Conservation (phyloP, 2,329 filamentous ascomycete species). For the Keithomyces neogunnii region DNA sequence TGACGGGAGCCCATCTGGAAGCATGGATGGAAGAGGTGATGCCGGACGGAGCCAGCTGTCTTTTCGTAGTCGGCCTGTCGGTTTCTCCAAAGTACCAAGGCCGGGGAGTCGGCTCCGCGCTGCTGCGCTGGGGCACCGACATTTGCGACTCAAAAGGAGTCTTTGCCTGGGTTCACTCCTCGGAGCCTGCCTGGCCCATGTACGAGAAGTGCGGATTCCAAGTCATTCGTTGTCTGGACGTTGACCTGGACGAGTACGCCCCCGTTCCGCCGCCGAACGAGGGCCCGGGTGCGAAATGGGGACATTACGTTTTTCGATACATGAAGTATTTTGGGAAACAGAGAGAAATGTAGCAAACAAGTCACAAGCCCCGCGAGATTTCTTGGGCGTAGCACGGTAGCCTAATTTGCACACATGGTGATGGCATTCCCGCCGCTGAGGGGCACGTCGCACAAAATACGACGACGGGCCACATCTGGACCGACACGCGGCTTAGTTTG, state of each 20-base stretch:
- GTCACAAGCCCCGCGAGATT: no score
- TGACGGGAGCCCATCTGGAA: conserved; percentile 22
- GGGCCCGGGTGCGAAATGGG: conserved; percentile 19
- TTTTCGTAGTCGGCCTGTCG: conserved; percentile 22
- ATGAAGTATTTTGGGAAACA: conserved; percentile 18
- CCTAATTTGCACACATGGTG: no score
- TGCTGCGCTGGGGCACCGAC: conserved; percentile 23
- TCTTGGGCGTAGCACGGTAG: no score
- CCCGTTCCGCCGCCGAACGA: conserved; percentile 15
- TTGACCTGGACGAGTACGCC: conserved; percentile 24
- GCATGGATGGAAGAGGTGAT: conserved; percentile 22
- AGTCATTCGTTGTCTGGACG: conserved; percentile 17
- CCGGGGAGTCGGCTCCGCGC: conserved; percentile 21
- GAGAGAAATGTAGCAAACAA: not conserved
- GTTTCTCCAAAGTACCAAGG: conserved; percentile 23
- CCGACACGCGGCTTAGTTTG: no score
- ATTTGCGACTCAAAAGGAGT: conserved; percentile 18
- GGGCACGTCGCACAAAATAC: no score
- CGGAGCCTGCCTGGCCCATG: conserved; percentile 19
- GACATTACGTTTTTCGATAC: conserved; percentile 24
- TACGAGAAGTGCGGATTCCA: conserved; percentile 23
- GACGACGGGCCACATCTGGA: no score
- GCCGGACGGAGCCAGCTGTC: conserved; percentile 22
- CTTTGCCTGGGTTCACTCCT: conserved; percentile 27
- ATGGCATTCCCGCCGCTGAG: no score